Evolutionary conservation across 306 rosid genomes (phyloP), one percentile per base, ranked within the genome.

Genomic region (Quercus engelmannii): DNA sequence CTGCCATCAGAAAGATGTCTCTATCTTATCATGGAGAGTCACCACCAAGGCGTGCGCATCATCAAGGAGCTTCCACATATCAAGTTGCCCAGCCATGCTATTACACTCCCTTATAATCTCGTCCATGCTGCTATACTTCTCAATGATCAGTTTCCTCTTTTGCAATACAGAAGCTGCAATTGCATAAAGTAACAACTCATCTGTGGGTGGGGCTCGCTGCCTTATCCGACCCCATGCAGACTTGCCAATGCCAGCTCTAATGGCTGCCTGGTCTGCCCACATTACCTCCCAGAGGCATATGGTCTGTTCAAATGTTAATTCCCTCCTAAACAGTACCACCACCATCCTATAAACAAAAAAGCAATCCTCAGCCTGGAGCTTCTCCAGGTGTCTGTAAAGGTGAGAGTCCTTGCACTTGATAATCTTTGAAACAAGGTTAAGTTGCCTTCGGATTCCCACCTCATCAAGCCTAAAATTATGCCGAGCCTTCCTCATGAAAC

Each of bases 211-310:
- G 74, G 98, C 99, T 51, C 96, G 96, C 78, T 88, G 98, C 89
- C 98, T 87, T 58, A 93, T 96, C 86, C 97, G 88, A 91, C 97
- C 90, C 98, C 98, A 96, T 3, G 97, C 92, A 55, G 98, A 93
- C 84, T 96, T 96, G 52, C 96, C 91, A 35, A 93, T 89, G 68
- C 99, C 99, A 1, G 97, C 94, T 83, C 99, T 82, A 43, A 93
- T 84, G 69, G 99, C 99, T 7, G 99, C 99, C 86, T 96, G 99
- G 86, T 96, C 99, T 3, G 99, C 99, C 99, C 99, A 96, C 94
- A 96, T 91, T 71, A 96, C 99, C 89, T 96, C 99, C 99, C 99
- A 96, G 59, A 96, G 92, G 83, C 99, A 93, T 14, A 96, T 80
- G 13, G 98, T 96, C 86, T 96, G 99, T 65, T 96, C 99, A 79